Base-by-base conservation (phyloP, 2,329 filamentous ascomycete species). In the Aspergillus sp. region DNA sequence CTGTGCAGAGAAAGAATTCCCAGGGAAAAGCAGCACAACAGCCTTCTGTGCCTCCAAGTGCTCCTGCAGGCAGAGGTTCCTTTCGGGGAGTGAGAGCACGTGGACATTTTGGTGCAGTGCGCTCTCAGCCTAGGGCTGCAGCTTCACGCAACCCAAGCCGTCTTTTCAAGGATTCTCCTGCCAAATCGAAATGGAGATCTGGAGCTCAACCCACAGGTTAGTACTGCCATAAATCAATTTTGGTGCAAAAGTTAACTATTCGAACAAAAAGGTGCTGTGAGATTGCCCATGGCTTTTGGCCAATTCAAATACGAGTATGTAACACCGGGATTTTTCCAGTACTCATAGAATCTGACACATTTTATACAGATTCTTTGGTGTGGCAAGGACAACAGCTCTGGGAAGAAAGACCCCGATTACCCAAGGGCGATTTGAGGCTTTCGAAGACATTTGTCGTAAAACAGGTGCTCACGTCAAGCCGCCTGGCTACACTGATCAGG, bases 381-480 rank as follows among this genome's bases (percentile, higher is more conserved):
- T 39, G 31, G 56, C 56, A 30, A 56, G 48, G 27, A 38, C 40
- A 13, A 41, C 38, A 2, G 10, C 39, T 12, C 42, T 39, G 2
- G 38, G 34, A 7, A 43, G 41, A 28, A 49, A 38, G 6, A 28
- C 33, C 6, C n/a, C 32, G 6, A 27, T 3, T n/a, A 31, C 37
- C 9, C 44, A 49, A 33, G 46, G 49, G 10, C 44, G 53, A 8
- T 45, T 49, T 36, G 51, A 60, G 38, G 51, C 57, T 5, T 59
- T 65, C 27, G 52, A 59, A 7, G 49, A 56, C 6, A 59, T 64
- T 29, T 48, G 49, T 30, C 44, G 47, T 27, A 56, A 53, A 35
- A 59, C 60, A 11, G 56, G 58, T 6, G 54, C 58, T 6, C 60
- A 52, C 38, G 46, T 65, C 7, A 54, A 57, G n/a, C 44, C 49